A percentile compares a stretch with the other conserved stretches of the same genome.
phyloP scores from a whole-genome alignment of 345 rosid species.

The Eucalyptus erythrocorys region DNA sequence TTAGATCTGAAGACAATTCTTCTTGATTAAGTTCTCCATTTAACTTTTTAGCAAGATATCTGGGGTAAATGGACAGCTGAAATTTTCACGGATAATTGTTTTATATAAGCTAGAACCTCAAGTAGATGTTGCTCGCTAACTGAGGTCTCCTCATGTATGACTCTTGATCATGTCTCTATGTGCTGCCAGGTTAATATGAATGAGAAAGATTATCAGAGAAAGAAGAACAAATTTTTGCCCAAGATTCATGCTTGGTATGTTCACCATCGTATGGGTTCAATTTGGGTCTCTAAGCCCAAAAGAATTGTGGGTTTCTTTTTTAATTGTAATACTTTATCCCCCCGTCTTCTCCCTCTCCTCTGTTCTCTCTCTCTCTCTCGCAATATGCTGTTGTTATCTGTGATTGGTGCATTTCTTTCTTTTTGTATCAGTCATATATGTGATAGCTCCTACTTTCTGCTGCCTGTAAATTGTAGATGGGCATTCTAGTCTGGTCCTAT shows the following conservation, averaged over 20 bases:
- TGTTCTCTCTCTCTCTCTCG: neutral
- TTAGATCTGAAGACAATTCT: neutral
- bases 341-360: neutral
- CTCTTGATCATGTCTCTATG: neutral
- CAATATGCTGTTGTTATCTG: neutral
- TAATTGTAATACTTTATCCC: neutral
- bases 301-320: neutral
- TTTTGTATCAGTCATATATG: neutral
- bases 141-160: neutral
- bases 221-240: constrained; percentile 92
- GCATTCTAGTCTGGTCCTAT: neutral
- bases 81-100: neutral
- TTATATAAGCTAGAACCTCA: neutral
- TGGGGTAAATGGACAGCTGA: neutral
- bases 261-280: neutral
- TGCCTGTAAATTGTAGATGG: neutral
- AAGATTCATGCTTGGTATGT: constrained; percentile 96
- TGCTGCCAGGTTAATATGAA: constrained; percentile 81
- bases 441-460: neutral
- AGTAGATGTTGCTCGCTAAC: neutral
- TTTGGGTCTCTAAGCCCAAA: neutral
- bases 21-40: neutral
- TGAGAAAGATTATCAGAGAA: constrained; percentile 91
- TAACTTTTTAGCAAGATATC: neutral
- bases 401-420: neutral